phyloP scores from a whole-genome alignment of 371 early-diverging fungal species.

The Mortierella sp. region DNA sequence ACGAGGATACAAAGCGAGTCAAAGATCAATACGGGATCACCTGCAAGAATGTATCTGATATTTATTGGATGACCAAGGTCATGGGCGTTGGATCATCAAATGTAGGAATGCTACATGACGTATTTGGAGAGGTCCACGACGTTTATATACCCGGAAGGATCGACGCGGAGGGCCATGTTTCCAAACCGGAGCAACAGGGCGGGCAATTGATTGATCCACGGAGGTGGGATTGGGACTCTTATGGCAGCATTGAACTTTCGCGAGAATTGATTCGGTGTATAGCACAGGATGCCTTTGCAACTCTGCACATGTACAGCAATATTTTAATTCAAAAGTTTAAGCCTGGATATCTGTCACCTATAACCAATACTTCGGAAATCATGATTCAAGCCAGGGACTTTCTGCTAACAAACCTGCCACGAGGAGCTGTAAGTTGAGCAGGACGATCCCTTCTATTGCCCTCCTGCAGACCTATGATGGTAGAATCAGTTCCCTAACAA shows the following conservation, averaged over 20 bases:
- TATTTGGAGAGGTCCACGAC: conserved; percentile 48
- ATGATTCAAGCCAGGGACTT: conserved; percentile 20
- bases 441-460: background rate
- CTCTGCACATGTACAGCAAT: conserved; percentile 30
- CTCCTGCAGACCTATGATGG: background rate
- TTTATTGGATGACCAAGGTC: conserved; percentile 51
- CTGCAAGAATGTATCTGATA: conserved; percentile 39
- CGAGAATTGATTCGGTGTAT: conserved; percentile 47
- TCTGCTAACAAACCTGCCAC: conserved; percentile 43
- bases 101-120: conserved; percentile 40
- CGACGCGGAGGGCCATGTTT: conserved; percentile 6
- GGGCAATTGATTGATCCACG: conserved; percentile 42
- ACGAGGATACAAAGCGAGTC: conserved; percentile 43
- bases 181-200: conserved; percentile 1
- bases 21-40: conserved; percentile 50
- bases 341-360: conserved; percentile 25
- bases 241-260: conserved; percentile 38
- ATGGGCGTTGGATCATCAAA: conserved; percentile 47
- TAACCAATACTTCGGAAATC: conserved; percentile 7
- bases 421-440: conserved; percentile 36
- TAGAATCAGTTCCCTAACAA: background rate
- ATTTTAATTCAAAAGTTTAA: conserved; percentile 33
- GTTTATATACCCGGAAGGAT: conserved; percentile 51
- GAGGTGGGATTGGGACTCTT: conserved; percentile 55
- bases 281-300: conserved; percentile 50